These are phyloP conservation scores for Chalciporus piperatus DNA, from an alignment of 768 basidiomycete genomes.

Conservation along the genomic window DNA sequence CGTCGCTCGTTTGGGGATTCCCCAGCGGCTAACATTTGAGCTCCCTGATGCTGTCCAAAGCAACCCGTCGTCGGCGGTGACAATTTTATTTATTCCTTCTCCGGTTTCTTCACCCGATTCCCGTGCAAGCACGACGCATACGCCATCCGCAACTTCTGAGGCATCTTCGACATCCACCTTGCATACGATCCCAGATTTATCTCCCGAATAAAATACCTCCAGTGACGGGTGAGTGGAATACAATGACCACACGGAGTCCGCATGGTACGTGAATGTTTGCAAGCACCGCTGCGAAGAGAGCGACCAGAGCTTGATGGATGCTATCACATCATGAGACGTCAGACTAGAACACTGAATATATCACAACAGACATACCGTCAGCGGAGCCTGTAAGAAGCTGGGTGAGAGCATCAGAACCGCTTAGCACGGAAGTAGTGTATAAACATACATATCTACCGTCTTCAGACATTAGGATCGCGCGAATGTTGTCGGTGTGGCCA, in stretches of 20 bases:
- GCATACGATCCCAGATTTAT: slow-evolving; percentile 85
- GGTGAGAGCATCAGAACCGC: slow-evolving; percentile 3
- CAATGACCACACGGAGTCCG: slow-evolving; percentile 93
- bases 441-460: slow-evolving; percentile 83
- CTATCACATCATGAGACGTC: slow-evolving; percentile 26
- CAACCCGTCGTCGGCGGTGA: slow-evolving; percentile 76
- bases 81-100: slow-evolving; percentile 81
- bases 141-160: slow-evolving; percentile 79
- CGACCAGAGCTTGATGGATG: slow-evolving; percentile 95
- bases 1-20: slow-evolving; percentile 48
- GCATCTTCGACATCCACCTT: slow-evolving; percentile 88
- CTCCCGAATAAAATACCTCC: slow-evolving; percentile 91
- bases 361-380: slow-evolving; percentile 44
- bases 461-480: slow-evolving; percentile 84
- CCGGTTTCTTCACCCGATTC: slow-evolving; percentile 44
- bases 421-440: slow-evolving; percentile 5
- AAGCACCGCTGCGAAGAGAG: slow-evolving; percentile 83
- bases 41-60: slow-evolving; percentile 90
- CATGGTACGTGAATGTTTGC: slow-evolving; percentile 95
- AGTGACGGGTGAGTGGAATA: slow-evolving; percentile 85
- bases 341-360: background rate
- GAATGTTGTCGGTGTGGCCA: slow-evolving; percentile 96
- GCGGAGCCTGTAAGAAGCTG: slow-evolving; percentile 84
- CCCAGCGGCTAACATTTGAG: slow-evolving; percentile 82
- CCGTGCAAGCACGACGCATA: slow-evolving; percentile 82